These are phyloP conservation scores for Phlyctochytrium arcticum DNA, from an alignment of 192 early-diverging fungal genomes.

Conservation along the genomic window DNA sequence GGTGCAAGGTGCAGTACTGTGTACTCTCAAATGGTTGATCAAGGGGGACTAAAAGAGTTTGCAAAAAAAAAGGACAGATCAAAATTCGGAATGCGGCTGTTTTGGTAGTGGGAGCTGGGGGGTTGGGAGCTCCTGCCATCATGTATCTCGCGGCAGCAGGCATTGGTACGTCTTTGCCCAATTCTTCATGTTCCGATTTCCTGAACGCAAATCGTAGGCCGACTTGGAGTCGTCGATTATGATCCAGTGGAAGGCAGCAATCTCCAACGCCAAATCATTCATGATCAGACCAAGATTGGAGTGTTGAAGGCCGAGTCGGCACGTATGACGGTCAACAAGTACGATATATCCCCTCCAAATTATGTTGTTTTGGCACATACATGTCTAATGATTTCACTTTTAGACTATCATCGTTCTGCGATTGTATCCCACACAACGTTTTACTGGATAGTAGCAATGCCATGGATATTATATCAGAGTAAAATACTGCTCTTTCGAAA, in stretches of 20 bases:
- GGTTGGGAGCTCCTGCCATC: conserved; percentile 81
- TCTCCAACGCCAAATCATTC: conserved; percentile 92
- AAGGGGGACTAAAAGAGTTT: background rate
- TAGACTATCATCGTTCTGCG: conserved; percentile 66
- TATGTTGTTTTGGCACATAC: background rate
- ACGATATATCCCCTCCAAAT: background rate
- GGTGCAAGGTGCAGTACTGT: conserved; percentile 43
- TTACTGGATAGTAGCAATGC: conserved; percentile 83
- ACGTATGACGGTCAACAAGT: conserved; percentile 47
- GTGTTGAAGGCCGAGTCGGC: conserved; percentile 79
- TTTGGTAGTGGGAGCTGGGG: conserved; percentile 90
- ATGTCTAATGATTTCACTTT: background rate
- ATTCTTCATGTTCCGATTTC: background rate
- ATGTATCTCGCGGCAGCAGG: conserved; percentile 90
- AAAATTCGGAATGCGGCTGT: conserved; percentile 69
- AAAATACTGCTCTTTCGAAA: background rate
- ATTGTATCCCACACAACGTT: conserved; percentile 60
- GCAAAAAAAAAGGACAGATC: conserved; percentile 59
- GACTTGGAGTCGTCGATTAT: conserved; percentile 88
- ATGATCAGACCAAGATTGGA: conserved; percentile 66
- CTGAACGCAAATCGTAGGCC: conserved; percentile 20
- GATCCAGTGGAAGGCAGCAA: conserved; percentile 88
- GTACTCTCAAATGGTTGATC: too few species aligned
- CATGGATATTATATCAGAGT: conserved; percentile 57
- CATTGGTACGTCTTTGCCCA: conserved; percentile 67